phyloP scores from a whole-genome alignment of 2,329 filamentous ascomycete genomes.

The Hypoxylon sp. region DNA sequence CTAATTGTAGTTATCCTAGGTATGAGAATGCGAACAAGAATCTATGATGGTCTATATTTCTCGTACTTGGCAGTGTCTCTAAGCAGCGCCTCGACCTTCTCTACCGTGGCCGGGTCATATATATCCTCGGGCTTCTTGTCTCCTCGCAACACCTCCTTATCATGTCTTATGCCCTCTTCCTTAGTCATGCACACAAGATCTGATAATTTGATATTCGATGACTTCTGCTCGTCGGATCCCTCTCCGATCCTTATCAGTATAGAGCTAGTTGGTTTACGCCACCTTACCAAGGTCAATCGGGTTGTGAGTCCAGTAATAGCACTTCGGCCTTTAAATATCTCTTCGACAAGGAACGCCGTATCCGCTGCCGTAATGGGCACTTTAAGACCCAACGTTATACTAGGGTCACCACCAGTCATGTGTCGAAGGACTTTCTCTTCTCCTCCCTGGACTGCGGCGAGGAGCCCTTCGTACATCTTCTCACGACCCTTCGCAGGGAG shows the following conservation, averaged over 20 bases:
- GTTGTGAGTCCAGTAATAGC: conserved; percentile 86
- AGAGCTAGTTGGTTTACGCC: conserved; percentile 75
- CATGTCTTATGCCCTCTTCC: conserved; percentile 71
- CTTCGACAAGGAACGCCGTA: conserved; percentile 89
- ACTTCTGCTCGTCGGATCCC: conserved; percentile 81
- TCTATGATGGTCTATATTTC: conserved; percentile 59
- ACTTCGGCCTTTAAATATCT: conserved; percentile 88
- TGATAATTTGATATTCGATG: conserved; percentile 68
- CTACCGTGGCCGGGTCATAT: conserved; percentile 78
- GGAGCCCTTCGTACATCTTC: conserved; percentile 91
- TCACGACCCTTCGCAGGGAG: conserved; percentile 84
- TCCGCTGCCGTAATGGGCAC: conserved; percentile 84
- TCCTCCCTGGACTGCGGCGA: conserved; percentile 79
- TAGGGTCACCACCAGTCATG: conserved; percentile 61
- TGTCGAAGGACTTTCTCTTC: conserved; percentile 81
- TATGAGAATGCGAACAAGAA: not conserved
- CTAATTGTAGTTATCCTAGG: not conserved
- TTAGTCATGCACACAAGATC: conserved; percentile 57
- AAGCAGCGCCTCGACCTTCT: conserved; percentile 75
- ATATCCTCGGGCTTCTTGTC: conserved; percentile 77
- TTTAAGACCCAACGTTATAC: conserved; percentile 78
- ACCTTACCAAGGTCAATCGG: conserved; percentile 83
- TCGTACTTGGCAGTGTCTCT: conserved; percentile 76
- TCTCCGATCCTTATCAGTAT: conserved; percentile 74
- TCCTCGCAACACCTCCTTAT: conserved; percentile 82